Evolutionary conservation across 805 yeast genomes (phyloP).

Genomic region (Starmera dryadoides): DNA sequence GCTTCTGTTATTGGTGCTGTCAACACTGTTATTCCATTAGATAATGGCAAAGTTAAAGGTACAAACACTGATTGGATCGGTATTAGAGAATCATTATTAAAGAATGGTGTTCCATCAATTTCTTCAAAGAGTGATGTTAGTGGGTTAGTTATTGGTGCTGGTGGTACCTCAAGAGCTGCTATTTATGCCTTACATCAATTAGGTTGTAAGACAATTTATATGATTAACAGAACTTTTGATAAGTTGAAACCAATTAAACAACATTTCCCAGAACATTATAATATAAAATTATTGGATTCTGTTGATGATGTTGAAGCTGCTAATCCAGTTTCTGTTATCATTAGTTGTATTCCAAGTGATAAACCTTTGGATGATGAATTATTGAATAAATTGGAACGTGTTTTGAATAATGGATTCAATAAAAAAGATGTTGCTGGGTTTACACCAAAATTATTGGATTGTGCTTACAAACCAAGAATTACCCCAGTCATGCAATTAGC

Average conservation of each 20-base stretch:
- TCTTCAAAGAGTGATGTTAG: conserved; percentile 25
- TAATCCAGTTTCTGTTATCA: conserved; percentile 46
- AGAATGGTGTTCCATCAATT: conserved; percentile 51
- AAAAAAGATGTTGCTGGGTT: conserved; percentile 27
- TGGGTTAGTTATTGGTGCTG: conserved; percentile 91
- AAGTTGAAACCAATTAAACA: conserved; percentile 54
- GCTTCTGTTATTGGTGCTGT: conserved; percentile 89
- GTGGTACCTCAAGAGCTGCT: conserved; percentile 97
- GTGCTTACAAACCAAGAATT: conserved; percentile 85
- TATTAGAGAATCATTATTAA: conserved; percentile 57
- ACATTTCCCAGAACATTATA: conserved; percentile 52
- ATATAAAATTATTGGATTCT: conserved; percentile 50
- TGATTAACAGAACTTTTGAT: conserved; percentile 71
- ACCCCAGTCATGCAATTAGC: conserved; percentile 87
- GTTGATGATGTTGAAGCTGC: conserved; percentile 34
- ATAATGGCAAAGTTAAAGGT: conserved; percentile 51
- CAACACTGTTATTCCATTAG: conserved; percentile 67
- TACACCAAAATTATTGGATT: conserved; percentile 66
- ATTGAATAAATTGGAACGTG: conserved; percentile 37
- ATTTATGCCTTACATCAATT: conserved; percentile 72
- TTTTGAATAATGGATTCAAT: conserved; percentile 34
- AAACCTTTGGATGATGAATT: conserved; percentile 52
- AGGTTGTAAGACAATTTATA: conserved; percentile 72
- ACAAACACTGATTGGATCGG: conserved; percentile 97
- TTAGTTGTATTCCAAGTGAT: conserved; percentile 83